A percentile compares a stretch with the other conserved stretches of the same genome.
Evolutionary conservation across 768 basidiomycete genomes (phyloP).

Genomic region (Jaapia argillacea): DNA sequence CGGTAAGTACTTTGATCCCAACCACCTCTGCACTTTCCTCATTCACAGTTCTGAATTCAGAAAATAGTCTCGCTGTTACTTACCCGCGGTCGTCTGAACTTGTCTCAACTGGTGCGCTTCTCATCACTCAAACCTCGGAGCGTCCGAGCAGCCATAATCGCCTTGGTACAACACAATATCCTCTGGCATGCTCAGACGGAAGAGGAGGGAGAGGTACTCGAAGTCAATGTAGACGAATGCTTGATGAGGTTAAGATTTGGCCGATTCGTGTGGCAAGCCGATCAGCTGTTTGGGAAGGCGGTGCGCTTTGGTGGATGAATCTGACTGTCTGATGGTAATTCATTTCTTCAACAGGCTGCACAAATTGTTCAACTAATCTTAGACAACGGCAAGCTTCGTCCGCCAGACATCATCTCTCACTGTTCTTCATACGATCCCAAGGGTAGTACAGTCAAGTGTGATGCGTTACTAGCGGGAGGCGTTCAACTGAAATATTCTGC

Average conservation of each 20-base stretch:
- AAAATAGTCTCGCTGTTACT: constrained; percentile 65
- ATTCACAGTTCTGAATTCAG: constrained; percentile 25
- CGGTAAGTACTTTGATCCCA: constrained; percentile 38
- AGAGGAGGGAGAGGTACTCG: constrained; percentile 67
- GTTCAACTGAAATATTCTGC: constrained; percentile 11
- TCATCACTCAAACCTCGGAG: constrained; percentile 58
- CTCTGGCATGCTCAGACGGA: constrained; percentile 74
- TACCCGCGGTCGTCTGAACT: constrained; percentile 73
- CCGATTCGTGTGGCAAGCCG: constrained; percentile 66
- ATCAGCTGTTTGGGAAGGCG: constrained; percentile 55
- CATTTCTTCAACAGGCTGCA: constrained; percentile 43
- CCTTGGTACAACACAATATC: constrained; percentile 86
- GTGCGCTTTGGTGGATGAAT: constrained; percentile 32
- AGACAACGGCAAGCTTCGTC: constrained; percentile 79
- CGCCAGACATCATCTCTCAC: constrained; percentile 53
- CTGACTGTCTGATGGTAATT: background rate
- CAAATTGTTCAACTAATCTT: constrained; percentile 70
- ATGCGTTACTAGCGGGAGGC: background rate
- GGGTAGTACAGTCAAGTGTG: constrained; percentile 25
- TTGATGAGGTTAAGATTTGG: constrained; percentile 78
- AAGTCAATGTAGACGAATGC: constrained; percentile 79
- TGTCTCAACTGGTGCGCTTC: constrained; percentile 58
- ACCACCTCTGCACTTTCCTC: background rate
- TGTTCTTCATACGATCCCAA: constrained; percentile 46
- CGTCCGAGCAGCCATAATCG: constrained; percentile 60